Base-by-base conservation (phyloP, 352 stramenopile species). In the Globisporangium solare region DNA sequence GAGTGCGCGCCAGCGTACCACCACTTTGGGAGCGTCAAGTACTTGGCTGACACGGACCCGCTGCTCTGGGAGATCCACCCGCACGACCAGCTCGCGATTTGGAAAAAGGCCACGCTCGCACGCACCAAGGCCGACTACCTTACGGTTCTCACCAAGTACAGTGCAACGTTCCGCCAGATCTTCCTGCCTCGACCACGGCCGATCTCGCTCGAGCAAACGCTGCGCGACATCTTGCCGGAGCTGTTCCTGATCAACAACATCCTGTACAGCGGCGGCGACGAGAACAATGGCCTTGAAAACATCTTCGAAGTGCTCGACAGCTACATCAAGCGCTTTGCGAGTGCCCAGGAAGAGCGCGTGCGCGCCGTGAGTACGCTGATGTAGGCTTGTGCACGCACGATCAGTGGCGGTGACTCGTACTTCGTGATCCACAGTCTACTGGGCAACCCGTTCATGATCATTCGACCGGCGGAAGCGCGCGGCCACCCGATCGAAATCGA, bases 11-110 rank as follows among this genome's bases (percentile, higher is more conserved):
- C 5, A 35, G 27, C 68, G 12, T 83, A 83, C 42, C 77, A 90
- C 46, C 79, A 89, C 58, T 69, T 85, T 6, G 79, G 83, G 11
- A 90, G 79, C 47, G 80, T 92, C 22, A 80, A 86, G 60, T 92
- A 92, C 55, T 56, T 90, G 2, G 76, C 82, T n/a, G 80, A 88
- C 47, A 92, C 83, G 4, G 76, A 92, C 58, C 79, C 83, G 18
- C 60, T 92, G 42, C 55, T 92, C n/a, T 90, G 83, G 83, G 79
- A 92, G 47, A 89, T 90, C 55, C 79, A 92, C 37, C 83, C 83
- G n/a, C 70, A 83, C 31, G 83, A 89, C 52, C 83, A 90, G 56
- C 72, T 77, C 31, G 68, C 69, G 20, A 90, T 92, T 59, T 72
- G 79, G 20, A 92, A 92, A 56, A 80, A 80, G 18, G 79, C 80